These are phyloP conservation scores for Candida glucosophila DNA, from an alignment of 1,139 yeast genomes.

Conservation along the genomic window DNA sequence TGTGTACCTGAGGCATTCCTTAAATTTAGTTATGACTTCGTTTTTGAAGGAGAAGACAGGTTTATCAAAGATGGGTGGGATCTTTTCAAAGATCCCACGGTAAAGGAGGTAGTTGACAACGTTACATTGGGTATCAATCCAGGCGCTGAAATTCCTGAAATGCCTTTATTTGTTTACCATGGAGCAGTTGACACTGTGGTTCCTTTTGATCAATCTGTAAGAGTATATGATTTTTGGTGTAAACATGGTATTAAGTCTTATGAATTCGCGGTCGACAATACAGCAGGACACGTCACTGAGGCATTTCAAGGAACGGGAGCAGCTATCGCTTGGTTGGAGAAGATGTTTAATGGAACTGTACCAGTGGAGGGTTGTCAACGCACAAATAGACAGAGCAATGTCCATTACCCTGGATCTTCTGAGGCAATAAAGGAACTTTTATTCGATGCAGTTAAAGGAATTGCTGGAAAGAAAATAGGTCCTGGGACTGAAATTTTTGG, in stretches of 20 bases:
- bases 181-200: slow-evolving; percentile 16
- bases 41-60: slow-evolving; percentile 9
- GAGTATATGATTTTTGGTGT: slow-evolving; percentile 16
- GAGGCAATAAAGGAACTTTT: slow-evolving; percentile 20
- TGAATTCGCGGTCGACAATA: slow-evolving; percentile 4
- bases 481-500: no score
- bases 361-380: slow-evolving; percentile 4
- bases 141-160: slow-evolving; percentile 11
- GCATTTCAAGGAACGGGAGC: slow-evolving; percentile 3
- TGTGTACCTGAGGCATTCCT: slow-evolving; percentile 10
- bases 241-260: slow-evolving; percentile 6
- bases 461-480: slow-evolving; percentile 1
- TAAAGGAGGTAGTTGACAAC: slow-evolving; percentile 8
- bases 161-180: slow-evolving; percentile 20
- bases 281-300: slow-evolving; percentile 5
- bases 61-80: slow-evolving; percentile 8
- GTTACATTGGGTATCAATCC: slow-evolving; percentile 14
- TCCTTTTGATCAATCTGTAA: slow-evolving; percentile 11
- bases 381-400: slow-evolving; percentile 22
- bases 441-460: slow-evolving; percentile 1
- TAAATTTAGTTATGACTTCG: slow-evolving; percentile 8
- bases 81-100: slow-evolving; percentile 6
- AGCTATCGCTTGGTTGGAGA: slow-evolving; percentile 5
- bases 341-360: slow-evolving; percentile 3
- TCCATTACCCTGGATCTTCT: slow-evolving; percentile 18